Evolutionary conservation across 352 stramenopile species (phyloP), one percentile per base, ranked within the genome.

Genomic region (Pythium brachiatum): DNA sequence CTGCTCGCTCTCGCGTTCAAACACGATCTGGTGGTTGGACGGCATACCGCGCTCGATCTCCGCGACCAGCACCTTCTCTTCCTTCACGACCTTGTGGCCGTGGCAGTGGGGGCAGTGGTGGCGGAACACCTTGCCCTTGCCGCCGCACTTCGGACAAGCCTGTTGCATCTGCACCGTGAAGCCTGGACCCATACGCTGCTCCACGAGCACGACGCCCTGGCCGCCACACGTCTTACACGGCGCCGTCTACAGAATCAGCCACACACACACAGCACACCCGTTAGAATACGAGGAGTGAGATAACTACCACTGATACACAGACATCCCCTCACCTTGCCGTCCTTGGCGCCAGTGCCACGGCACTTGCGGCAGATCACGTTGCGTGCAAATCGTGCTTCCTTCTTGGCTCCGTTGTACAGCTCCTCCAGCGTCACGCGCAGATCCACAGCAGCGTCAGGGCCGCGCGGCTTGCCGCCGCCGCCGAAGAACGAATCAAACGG

Each of bases 51-150:
- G 74, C 68, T 95, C 86, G 27, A 95, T 80, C 12, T 90, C 82
- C 9, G 80, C 84, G n/a, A 74, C 82, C 8, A 95, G 70, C 20
- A 83, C 68, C 70, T 93, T 95, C 64, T 92, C 71, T 65, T 95
- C 84, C 44, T 83, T 77, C 3, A 92, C 82, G 13, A 94, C 81
- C 65, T 94, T 94, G 69, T 90, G 66, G 23, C 86, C 86, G 20
- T 92, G 78, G 69, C 83, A 94, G 54, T 88, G 81, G 11, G 96
- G 97, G 62, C 97, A 97, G 38, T 97, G 84, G n/a, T 95, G 80
- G 46, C 97, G 97, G 64, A 98, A 99, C n/a, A 87, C 89, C 53
- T 94, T 94, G 72, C 97, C 99, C 9, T 90, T 86, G 8, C 86
- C 86, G 11, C 80, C 77, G 47, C 86, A 94, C 63, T 90, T 92